Evolutionary conservation across 805 yeast genomes (phyloP), one percentile per base, ranked within the genome.

Genomic region (Candida hispaniensis): DNA sequence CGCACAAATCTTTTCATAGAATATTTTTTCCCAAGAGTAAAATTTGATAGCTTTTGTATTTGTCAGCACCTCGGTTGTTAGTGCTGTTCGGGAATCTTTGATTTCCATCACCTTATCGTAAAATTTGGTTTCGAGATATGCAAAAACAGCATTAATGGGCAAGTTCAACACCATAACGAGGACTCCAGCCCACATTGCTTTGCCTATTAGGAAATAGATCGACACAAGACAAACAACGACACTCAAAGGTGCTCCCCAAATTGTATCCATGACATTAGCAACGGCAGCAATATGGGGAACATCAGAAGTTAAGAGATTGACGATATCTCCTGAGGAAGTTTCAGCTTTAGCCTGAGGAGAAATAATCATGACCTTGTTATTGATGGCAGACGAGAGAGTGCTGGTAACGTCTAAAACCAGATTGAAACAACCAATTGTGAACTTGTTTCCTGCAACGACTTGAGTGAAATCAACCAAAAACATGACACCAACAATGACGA

Each of bases 181-280:
- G 14, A 86, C 91, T 56, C 94, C 95, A 23, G 86, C 73, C 93
- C 93, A 82, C 93, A 83, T 83, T n/a, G 91, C 71, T 41, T 75
- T 71, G 21, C 95, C 95, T 39, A 86, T 57, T 27, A 86, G 59
- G 4, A 70, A 67, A 55, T 83, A 71, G 36, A 86, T 63, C 1
- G 91, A 76, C 26, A 67, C 55, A 42, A 86, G 64, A 64, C 96
- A 83, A 39, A 86, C 58, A 14, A 67, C 49, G 45, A 86, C 73
- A 58, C 86, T 94, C 59, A 85, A 79, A 1, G 96, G 96, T 30
- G 94, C 94, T 1, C 94, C 82, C 93, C 94, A 83, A 33, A 81
- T 63, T 36, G 82, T 66, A 48, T 81, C 78, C 43, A 85, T 70
- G 55, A 76, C 72, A 52, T 80, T 85, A 14, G 79, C 71, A 39